Conservation (phyloP, 202 grass and related monocot genomes). For the Bolboschoenoplectus hybrid region DNA sequence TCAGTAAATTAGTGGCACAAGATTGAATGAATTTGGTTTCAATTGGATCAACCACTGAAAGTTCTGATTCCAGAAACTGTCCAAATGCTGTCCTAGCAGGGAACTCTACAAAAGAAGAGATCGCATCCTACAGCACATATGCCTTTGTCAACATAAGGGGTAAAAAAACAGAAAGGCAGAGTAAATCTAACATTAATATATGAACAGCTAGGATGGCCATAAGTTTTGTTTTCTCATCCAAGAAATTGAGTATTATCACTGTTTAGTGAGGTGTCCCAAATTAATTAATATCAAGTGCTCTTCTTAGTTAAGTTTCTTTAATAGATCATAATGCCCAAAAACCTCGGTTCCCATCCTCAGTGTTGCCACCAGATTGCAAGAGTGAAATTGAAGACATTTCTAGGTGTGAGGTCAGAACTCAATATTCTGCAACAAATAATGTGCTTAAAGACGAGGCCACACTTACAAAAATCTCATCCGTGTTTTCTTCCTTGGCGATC, state of each 20-base stretch:
- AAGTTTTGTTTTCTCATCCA: not conserved
- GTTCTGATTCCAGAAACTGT: conserved; percentile 38
- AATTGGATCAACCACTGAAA: conserved; percentile 32
- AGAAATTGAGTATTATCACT: conserved; percentile 2
- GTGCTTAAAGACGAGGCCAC: not conserved
- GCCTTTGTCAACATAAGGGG: not conserved
- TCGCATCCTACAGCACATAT: conserved; percentile 59
- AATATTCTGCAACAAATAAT: not conserved
- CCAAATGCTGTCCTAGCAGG: conserved; percentile 46
- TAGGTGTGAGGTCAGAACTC: not conserved
- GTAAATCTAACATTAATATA: conserved; percentile 23
- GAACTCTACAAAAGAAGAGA: conserved; percentile 77
- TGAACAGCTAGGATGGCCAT: not conserved
- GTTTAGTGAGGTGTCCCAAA: not conserved
- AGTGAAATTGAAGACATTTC: not conserved
- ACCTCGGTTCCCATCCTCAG: not conserved
- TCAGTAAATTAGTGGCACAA: conserved; percentile 51
- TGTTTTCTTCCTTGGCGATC: conserved; percentile 59
- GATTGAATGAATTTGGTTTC: conserved; percentile 39
- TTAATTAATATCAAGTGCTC: not conserved
- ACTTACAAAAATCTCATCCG: conserved; percentile 69
- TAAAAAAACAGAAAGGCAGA: not conserved
- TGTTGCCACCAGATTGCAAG: not conserved
- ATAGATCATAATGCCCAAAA: not conserved
- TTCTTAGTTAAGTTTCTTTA: not conserved